Evolutionary conservation across 345 rosid genomes (phyloP), one percentile per base, ranked within the genome.

Genomic region (Sonneratia caseolaris): DNA sequence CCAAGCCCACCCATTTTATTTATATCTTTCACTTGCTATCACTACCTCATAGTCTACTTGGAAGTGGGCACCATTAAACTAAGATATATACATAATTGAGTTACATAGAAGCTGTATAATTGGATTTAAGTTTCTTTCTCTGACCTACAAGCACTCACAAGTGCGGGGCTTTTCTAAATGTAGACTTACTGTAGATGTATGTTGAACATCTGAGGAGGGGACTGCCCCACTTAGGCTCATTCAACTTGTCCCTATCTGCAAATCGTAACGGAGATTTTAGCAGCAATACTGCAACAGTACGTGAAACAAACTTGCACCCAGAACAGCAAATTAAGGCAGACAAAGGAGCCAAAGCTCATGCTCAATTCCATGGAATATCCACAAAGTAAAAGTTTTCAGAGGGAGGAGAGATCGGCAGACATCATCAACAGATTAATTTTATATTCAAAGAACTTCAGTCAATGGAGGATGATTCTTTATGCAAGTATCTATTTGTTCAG

Each of bases 1-100:
- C 79, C 74, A 2, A 22, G 73, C 65, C 71, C 76, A 70, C 66
- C 36, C 64, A 12, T 42, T 19, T 22, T 40, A 21, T 42, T 45
- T 42, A 68, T 68, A 68, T 21, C 36, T 43, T 68, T 68, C 8
- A 42, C 53, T 48, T 43, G 55, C 10, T 21, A 42, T 68, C 70
- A 45, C 53, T 14, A 42, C 37, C 38, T 35, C 37, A 62, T 62
- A 12, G 70, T 43, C 55, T 68, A 38, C 56, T 19, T 11, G 70
- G 53, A 37, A 38, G 16, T 47, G 35, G 49, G 16, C 56, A 42
- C 37, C 56, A 45, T 42, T 43, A 24, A 36, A 66, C 67, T 27
- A 16, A 14, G 68, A 27, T 38, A 32, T 27, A 42, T 42, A 9
- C 45, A 42, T 9, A 64, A 37, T 64, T 32, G 11, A 18, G 10